Conservation (phyloP, 176 grass and related monocot species). For the Ensete glaucum region DNA sequence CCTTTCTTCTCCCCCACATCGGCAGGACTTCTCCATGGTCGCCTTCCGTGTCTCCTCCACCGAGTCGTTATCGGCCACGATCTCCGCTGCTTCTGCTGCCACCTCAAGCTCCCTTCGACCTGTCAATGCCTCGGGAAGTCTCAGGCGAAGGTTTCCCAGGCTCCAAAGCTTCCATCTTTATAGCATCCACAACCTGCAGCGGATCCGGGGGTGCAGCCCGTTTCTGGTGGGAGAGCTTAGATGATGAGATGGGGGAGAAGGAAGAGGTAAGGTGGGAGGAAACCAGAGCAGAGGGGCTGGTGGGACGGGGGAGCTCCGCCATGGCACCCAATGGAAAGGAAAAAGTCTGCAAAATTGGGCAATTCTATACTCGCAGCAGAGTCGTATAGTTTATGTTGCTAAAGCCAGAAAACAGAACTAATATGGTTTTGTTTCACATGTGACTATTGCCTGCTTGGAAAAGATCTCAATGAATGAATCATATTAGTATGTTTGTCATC, state of each 20-base stretch:
- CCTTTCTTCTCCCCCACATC: neutral
- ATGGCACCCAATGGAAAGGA: neutral
- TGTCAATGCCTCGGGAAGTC: neutral
- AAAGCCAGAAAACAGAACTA: too few species aligned
- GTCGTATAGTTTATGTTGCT: too few species aligned
- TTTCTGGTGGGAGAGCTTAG: slow-evolving; percentile 78
- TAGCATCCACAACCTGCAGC: neutral
- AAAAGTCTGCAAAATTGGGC: neutral
- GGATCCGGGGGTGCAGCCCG: slow-evolving; percentile 13
- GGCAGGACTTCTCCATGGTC: slow-evolving; percentile 59
- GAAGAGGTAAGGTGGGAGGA: slow-evolving; percentile 76
- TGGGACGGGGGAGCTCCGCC: slow-evolving; percentile 22
- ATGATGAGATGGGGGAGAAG: slow-evolving; percentile 86
- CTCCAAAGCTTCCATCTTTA: neutral
- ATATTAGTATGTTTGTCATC: too few species aligned
- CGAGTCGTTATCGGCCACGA: slow-evolving; percentile 32
- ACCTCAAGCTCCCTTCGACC: neutral
- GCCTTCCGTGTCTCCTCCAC: slow-evolving; percentile 75
- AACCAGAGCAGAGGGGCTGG: slow-evolving; percentile 32
- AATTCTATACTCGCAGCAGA: too few species aligned
- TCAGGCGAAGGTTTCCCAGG: neutral
- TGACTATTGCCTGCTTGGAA: too few species aligned
- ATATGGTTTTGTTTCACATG: too few species aligned
- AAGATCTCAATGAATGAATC: too few species aligned
- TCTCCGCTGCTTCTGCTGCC: neutral